Percentiles rank a stretch among this genome's conserved stretches.
Conservation (phyloP, 2,329 filamentous ascomycete genomes). For the Microcyclosporella mali region DNA sequence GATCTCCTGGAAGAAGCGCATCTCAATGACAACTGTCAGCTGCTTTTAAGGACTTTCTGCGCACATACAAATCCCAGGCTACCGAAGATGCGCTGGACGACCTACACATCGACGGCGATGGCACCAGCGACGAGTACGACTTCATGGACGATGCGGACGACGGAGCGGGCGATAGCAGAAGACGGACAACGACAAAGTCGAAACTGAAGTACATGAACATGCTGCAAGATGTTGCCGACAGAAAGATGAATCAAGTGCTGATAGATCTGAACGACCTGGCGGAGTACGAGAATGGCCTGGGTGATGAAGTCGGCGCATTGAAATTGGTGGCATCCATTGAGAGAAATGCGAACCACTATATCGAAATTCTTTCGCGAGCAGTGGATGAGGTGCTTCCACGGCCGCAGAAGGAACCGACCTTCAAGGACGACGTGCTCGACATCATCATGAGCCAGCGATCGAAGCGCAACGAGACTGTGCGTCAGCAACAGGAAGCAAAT, state of each 20-base stretch:
- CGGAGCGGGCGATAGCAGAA: conserved; percentile 34
- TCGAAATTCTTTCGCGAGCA: conserved; percentile 82
- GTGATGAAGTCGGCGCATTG: conserved; percentile 50
- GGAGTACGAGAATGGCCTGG: conserved; percentile 68
- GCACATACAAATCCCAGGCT: conserved; percentile 79
- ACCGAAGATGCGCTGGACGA: conserved; percentile 76
- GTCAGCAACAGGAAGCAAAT: conserved; percentile 36
- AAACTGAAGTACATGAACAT: conserved; percentile 81
- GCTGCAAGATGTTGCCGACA: conserved; percentile 80
- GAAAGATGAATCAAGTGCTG: conserved; percentile 67
- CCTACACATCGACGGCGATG: conserved; percentile 81
- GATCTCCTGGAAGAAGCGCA: conserved; percentile 4
- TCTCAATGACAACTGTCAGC: conserved; percentile 44
- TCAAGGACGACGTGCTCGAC: conserved; percentile 96
- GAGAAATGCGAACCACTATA: conserved; percentile 88
- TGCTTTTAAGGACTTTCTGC: conserved; percentile 82
- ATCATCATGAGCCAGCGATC: conserved; percentile 91
- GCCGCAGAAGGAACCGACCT: conserved; percentile 73
- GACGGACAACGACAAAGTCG: conserved; percentile 44
- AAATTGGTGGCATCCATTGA: conserved; percentile 79
- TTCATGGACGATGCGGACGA: conserved; percentile 72
- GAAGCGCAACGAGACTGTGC: conserved; percentile 72
- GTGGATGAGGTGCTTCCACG: conserved; percentile 81
- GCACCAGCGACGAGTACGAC: conserved; percentile 83
- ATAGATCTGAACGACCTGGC: conserved; percentile 87